Base-by-base conservation (phyloP, 768 basidiomycete species). In the Lentinus tigrinus region DNA sequence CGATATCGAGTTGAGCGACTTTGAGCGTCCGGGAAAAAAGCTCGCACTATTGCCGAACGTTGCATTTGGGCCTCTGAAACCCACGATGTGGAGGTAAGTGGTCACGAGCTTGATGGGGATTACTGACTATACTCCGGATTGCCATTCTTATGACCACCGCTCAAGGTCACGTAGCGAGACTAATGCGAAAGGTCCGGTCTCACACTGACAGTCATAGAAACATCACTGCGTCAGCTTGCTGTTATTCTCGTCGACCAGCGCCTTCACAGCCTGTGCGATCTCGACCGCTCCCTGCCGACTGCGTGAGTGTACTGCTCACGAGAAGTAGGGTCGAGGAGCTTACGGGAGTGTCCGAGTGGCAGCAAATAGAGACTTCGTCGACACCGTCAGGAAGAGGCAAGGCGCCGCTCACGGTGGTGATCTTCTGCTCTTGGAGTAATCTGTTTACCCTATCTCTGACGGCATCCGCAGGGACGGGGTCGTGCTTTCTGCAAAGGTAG, bases 291-390 rank as follows among this genome's bases (percentile, higher is more conserved):
- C 83, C 82, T 85, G 27, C 34, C 19, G 8, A 7, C 27, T n/a
- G 24, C 26, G 37, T n/a, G 11, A 19, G 27, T 24, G 8, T 19
- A 26, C 8, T 5, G 17, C 51, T 23, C 24, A 27, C 10, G 61
- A 49, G 49, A 5, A 36, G 9, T 62, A 31, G 31, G 36, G 26
- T 49, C 44, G 14, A 3, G 21, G 44, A 51, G 47, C 44, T 56
- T 38, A 85, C 82, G 1, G 85, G 83, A 0, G 83, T 85, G 55
- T 87, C 85, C 0, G 84, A 86, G 65, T 87, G 85, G 57, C 82
- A 82, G 54, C 84, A 87, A 21, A 87, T 85, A 4, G 85, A 80
- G 0, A 87, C 81, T 51, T 83, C 80, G 0, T 63, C 54, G 9
- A 85, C 65, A 48, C 75, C 73, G 4, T 71, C 67, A 5, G 77